Evolutionary conservation across 1,284 basidiomycete species (phyloP).

Genomic region (Leccinum proliferum): DNA sequence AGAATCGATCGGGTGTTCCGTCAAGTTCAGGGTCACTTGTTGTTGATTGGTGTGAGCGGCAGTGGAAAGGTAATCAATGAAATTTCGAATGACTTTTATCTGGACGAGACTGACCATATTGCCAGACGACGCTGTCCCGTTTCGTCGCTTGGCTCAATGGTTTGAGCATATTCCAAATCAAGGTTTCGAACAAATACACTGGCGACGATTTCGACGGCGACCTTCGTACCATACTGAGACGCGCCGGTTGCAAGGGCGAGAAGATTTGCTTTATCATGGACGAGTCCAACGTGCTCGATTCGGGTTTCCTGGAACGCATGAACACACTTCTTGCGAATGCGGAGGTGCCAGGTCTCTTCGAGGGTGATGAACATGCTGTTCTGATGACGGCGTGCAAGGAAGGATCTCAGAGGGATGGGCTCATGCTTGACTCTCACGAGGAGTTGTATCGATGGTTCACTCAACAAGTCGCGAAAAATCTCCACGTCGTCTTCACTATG

Average conservation of each 20-base stretch:
- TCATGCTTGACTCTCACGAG: constrained; percentile 98
- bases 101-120: constrained; percentile 12
- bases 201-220: constrained; percentile 99
- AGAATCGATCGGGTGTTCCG: constrained; percentile 99
- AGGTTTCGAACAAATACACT: constrained; percentile 98
- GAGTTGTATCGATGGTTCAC: constrained; percentile 98
- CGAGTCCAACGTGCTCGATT: constrained; percentile 97
- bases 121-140: constrained; percentile 90
- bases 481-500: constrained; percentile 99
- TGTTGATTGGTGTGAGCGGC: constrained; percentile 96
- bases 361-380: constrained; percentile 95
- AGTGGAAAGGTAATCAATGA: constrained; percentile 80
- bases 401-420: constrained; percentile 93
- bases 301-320: constrained; percentile 98
- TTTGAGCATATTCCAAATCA: constrained; percentile 97
- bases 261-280: constrained; percentile 88
- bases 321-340: constrained; percentile 99
- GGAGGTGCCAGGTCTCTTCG: constrained; percentile 98
- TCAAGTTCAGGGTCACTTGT: constrained; percentile 78
- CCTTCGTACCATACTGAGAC: constrained; percentile 86
- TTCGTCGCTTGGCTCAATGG: constrained; percentile 99
- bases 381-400: constrained; percentile 99
- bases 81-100: not conserved
- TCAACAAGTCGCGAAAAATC: constrained; percentile 91
- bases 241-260: constrained; percentile 96